These are phyloP conservation scores for Knoxia roxburghii DNA, from an alignment of 257 asterid genomes.

Conservation along the genomic window DNA sequence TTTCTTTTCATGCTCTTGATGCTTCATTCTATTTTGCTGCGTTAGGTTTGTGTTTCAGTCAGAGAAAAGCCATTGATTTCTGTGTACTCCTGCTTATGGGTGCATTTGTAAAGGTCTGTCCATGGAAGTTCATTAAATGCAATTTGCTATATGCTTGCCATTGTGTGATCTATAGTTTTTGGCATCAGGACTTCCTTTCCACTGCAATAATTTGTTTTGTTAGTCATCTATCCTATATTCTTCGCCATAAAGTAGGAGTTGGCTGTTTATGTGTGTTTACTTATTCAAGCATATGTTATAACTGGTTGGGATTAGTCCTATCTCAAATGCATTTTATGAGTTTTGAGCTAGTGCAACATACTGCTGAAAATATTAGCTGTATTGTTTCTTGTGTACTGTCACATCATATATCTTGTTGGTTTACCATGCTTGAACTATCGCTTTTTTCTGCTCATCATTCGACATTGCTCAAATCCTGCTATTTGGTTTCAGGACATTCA, in stretches of 20 bases:
- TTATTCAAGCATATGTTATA: not conserved
- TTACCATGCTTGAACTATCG: not conserved
- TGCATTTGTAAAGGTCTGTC: too few relatives aligned
- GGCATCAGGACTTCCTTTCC: not conserved
- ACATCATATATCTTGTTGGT: not conserved
- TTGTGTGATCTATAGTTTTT: not conserved
- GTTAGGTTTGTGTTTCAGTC: not conserved
- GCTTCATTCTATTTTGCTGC: not conserved
- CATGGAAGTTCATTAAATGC: not conserved
- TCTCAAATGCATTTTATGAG: not conserved
- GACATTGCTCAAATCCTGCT: not conserved
- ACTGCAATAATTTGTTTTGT: not conserved
- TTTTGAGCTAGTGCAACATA: not conserved
- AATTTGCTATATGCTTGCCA: not conserved
- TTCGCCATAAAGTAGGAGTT: not conserved
- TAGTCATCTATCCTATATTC: not conserved
- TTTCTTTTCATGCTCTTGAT: not conserved
- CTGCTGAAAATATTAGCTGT: not conserved
- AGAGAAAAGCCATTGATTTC: not conserved
- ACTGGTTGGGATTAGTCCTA: not conserved
- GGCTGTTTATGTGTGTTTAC: not conserved
- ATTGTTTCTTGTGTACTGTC: not conserved
- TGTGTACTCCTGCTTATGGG: not conserved
- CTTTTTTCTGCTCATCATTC: not conserved
- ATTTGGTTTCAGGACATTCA: conserved; percentile 43